These are phyloP conservation scores for Postia placenta DNA, from an alignment of 768 basidiomycete genomes.

Conservation along the genomic window DNA sequence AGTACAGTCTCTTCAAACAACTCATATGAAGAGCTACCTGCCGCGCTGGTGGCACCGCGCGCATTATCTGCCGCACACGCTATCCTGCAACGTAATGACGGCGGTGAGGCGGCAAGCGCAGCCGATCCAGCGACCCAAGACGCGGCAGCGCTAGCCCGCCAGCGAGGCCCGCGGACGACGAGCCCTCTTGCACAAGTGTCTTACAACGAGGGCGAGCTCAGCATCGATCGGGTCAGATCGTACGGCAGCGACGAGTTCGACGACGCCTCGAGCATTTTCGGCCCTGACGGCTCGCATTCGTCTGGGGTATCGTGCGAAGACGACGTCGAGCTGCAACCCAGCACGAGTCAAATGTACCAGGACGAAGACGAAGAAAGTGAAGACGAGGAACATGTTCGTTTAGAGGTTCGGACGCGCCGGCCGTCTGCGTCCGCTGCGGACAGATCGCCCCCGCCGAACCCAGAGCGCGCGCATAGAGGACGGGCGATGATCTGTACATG, in stretches of 20 bases:
- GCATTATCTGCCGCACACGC: slow-evolving; percentile 18
- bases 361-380: slow-evolving; percentile 30
- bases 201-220: slow-evolving; percentile 11
- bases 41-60: not conserved
- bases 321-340: slow-evolving; percentile 25
- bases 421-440: slow-evolving; percentile 15
- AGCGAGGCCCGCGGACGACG: slow-evolving; percentile 25
- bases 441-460: slow-evolving; percentile 13
- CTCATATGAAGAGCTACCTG: slow-evolving; percentile 14
- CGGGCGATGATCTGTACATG: slow-evolving; percentile 19
- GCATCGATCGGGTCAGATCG: slow-evolving; percentile 20
- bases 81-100: slow-evolving; percentile 27
- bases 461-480: slow-evolving; percentile 9
- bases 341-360: slow-evolving; percentile 28
- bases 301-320: slow-evolving; percentile 3
- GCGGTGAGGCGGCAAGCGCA: slow-evolving; percentile 14
- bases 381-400: slow-evolving; percentile 25
- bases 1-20: slow-evolving; percentile 22
- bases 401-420: slow-evolving; percentile 23
- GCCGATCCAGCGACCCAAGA: slow-evolving; percentile 21
- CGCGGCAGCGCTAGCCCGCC: slow-evolving; percentile 9
- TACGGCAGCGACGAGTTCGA: slow-evolving; percentile 23
- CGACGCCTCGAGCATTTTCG: slow-evolving; percentile 9
- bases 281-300: not conserved
- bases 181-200: slow-evolving; percentile 33